Evolutionary conservation across 768 basidiomycete genomes (phyloP).

Genomic region (Termitomyces sp.): DNA sequence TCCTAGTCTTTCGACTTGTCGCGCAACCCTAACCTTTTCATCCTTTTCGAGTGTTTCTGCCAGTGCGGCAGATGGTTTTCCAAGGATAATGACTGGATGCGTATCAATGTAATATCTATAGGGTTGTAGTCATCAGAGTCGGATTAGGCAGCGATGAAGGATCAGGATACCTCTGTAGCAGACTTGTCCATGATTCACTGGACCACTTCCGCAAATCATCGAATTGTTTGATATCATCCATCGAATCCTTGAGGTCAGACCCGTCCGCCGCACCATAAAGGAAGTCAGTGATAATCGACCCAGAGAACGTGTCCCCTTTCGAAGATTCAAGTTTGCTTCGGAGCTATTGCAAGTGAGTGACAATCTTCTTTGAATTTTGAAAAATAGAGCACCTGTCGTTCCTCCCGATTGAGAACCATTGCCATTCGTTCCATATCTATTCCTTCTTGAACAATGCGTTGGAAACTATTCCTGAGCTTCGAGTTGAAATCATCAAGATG

Average conservation of each 20-base stretch:
- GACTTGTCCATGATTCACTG: conserved; percentile 65
- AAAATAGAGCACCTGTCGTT: conserved; percentile 59
- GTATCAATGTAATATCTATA: conserved; percentile 75
- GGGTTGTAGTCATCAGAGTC: conserved; percentile 1
- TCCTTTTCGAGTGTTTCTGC: conserved; percentile 75
- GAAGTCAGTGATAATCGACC: conserved; percentile 75
- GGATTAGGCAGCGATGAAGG: not conserved
- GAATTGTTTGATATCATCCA: conserved; percentile 80
- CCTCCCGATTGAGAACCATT: conserved; percentile 82
- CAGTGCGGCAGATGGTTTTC: conserved; percentile 83
- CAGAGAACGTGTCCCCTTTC: conserved; percentile 76
- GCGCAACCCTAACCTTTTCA: conserved; percentile 72
- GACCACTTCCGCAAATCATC: conserved; percentile 65
- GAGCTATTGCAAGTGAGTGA: conserved; percentile 39
- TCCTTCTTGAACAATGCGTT: conserved; percentile 64
- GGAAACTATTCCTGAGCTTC: conserved; percentile 63
- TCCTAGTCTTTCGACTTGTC: conserved; percentile 68
- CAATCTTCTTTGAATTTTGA: not conserved
- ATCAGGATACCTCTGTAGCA: conserved; percentile 61
- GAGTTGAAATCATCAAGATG: conserved; percentile 67
- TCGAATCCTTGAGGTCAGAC: conserved; percentile 61
- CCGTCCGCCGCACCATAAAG: conserved; percentile 84
- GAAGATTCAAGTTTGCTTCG: conserved; percentile 80
- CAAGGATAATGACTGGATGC: conserved; percentile 69
- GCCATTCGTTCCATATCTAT: conserved; percentile 89